These are phyloP conservation scores for Rhododendron williamsianum DNA, from an alignment of 148 eudicot species.

Conservation along the genomic window DNA sequence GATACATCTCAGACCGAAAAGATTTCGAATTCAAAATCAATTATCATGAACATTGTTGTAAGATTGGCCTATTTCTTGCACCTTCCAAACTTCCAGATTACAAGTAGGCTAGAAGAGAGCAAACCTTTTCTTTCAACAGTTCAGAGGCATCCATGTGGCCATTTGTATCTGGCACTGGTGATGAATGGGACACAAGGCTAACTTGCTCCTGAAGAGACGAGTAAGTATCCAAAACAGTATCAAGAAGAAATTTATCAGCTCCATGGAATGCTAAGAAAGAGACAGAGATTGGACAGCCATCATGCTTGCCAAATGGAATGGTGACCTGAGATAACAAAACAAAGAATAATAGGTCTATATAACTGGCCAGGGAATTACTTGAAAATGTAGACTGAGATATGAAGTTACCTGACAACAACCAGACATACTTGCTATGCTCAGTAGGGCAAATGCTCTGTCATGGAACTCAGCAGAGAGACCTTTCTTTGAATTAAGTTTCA, in stretches of 20 bases:
- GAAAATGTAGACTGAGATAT: background rate
- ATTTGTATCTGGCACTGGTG: conserved; percentile 42
- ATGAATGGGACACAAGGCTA: conserved; percentile 35
- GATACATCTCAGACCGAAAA: background rate
- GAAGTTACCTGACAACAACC: conserved; percentile 85
- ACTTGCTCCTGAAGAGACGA: conserved; percentile 58
- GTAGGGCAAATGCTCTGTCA: conserved; percentile 53
- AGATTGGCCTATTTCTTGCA: background rate
- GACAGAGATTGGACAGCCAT: conserved; percentile 58
- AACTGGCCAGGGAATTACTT: background rate
- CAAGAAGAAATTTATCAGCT: conserved; percentile 81
- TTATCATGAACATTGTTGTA: background rate
- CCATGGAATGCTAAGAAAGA: conserved; percentile 79
- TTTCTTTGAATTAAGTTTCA: conserved; percentile 45
- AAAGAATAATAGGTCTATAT: background rate
- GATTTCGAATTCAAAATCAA: background rate
- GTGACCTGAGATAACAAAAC: conserved; percentile 42
- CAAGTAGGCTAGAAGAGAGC: conserved; percentile 10
- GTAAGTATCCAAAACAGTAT: conserved; percentile 74
- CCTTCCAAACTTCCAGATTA: conserved; percentile 1
- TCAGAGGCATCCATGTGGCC: conserved; percentile 73
- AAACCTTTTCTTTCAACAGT: conserved; percentile 80
- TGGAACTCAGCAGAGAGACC: conserved; percentile 46
- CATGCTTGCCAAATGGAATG: conserved; percentile 65
- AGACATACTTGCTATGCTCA: conserved; percentile 81